Base-by-base conservation (phyloP, 2,329 filamentous ascomycete genomes). In the Ophiostoma sp. region DNA sequence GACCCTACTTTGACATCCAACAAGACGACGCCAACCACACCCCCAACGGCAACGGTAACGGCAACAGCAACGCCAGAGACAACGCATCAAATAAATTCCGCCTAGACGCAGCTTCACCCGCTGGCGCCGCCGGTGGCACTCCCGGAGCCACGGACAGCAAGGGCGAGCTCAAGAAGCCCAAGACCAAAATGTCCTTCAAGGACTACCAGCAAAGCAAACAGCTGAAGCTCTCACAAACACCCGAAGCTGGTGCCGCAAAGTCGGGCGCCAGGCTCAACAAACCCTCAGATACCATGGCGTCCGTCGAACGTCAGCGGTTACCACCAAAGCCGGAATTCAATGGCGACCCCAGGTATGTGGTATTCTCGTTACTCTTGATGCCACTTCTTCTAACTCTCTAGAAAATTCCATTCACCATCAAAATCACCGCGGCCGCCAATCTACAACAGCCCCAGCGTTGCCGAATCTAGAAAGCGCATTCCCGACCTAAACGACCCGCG, bases 161-260 rank as follows among this genome's bases (percentile, higher is more conserved):
- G 64, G 70, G 73, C 35, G 71, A 67, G 13, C 8, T 64, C 27
- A 74, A 76, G 72, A 80, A 84, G 33, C 33, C 62, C 8, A n/a
- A n/a, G 7, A 65, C 62, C 71, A 80, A 87, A 76, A 76, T 87
- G 73, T 86, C 85, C 17, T 77, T 88, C 72, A 85, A 83, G 77
- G 86, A 87, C 76, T 88, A 87, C 74, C 85, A 85, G 77, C 87
- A 85, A 72, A 84, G 76, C 71, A 75, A 75, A 41, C 85, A 84
- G 76, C 84, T 83, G 76, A 79, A 78, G 74, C 79, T 79, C 68
- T 77, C 81, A 13, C 79, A 79, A 70, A 77, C 77, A 68, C 79
- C 80, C 11, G 76, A 78, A 10, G 80, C 80, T 17, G 79, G 81
- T 0, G 76, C 79, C 17, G 77, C 66, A 76, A 69, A 73, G 74